Evolutionary conservation across 805 yeast species (phyloP).

Genomic region (Torulaspora microellipsoides): DNA sequence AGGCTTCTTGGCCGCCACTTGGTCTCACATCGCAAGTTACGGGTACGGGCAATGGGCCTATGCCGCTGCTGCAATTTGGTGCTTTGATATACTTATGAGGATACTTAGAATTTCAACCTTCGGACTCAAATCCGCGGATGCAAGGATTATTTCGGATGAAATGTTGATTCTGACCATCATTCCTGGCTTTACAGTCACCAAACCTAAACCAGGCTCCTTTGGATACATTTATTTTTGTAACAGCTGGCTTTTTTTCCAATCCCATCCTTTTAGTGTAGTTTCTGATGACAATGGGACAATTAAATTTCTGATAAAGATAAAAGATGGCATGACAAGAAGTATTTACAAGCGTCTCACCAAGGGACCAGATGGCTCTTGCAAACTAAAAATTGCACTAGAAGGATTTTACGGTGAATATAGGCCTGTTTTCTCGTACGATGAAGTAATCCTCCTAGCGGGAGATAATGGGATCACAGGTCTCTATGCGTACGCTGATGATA

Average conservation of each 20-base stretch:
- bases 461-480: constrained; percentile 54
- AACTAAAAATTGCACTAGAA: constrained; percentile 44
- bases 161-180: constrained; percentile 38
- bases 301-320: constrained; percentile 36
- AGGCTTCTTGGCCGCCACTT: constrained; percentile 44
- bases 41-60: constrained; percentile 51
- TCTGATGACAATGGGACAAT: constrained; percentile 26
- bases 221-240: constrained; percentile 51
- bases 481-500: constrained; percentile 35
- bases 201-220: constrained; percentile 55
- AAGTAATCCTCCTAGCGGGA: constrained; percentile 44
- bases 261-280: constrained; percentile 67
- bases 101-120: constrained; percentile 49
- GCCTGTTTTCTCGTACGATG: constrained; percentile 36
- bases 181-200: constrained; percentile 19
- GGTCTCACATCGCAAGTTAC: constrained; percentile 39
- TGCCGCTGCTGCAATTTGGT: constrained; percentile 63
- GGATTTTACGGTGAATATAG: constrained; percentile 56
- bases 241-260: constrained; percentile 39
- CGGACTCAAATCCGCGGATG: constrained; percentile 55
- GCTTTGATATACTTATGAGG: constrained; percentile 57
- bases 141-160: constrained; percentile 25
- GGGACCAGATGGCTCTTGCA: constrained; percentile 33
- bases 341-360: constrained; percentile 34
- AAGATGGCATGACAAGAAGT: constrained; percentile 53